Base-by-base conservation (phyloP, 2,329 filamentous ascomycete genomes). In the Plenodomus tracheiphilus region DNA sequence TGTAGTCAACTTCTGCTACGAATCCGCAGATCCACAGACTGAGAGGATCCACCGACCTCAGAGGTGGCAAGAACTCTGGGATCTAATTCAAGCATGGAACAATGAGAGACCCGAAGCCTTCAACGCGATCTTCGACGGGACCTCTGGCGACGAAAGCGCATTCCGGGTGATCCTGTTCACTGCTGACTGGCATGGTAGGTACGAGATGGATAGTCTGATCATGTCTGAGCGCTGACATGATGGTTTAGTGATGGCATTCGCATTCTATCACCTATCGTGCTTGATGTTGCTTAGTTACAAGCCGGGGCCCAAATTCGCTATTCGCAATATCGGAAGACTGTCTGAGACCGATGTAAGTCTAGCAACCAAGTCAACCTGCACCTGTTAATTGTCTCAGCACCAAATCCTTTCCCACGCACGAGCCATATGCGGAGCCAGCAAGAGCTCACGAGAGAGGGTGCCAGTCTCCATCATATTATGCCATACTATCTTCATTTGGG, bases 161-260 rank as follows among this genome's bases (percentile, higher is more conserved):
- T 68, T 69, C n/a, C 59, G 63, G 4, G 54, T 59, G 7, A 61
- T 63, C 1, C 59, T 54, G 49, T 69, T 69, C 39, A 59, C 61
- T n/a, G 56, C 65, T 16, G 66, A 69, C 21, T 68, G 65, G 65
- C 66, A 69, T 41, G 59, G 66, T 68, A 51, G 44, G 58, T 47
- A 2, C n/a, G n/a, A n/a, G n/a, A n/a, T n/a, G n/a, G n/a, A n/a
- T n/a, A n/a, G n/a, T n/a, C n/a, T 21, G 4, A 17, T 8, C 13
- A 19, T 5, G 15, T 19, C 3, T 18, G n/a, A 5, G 41, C 49
- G 18, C 54, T 45, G 19, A 32, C 18, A 25, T 2, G 19, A 16
- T 2, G 20, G 28, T 45, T 11, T 32, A 69, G 66, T 49, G 4
- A 46, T 66, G 18, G 57, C 66, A 2, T 65, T 61, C 40, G 58